phyloP scores from a whole-genome alignment of 805 yeast species.

The Lipomyces yamadae region DNA sequence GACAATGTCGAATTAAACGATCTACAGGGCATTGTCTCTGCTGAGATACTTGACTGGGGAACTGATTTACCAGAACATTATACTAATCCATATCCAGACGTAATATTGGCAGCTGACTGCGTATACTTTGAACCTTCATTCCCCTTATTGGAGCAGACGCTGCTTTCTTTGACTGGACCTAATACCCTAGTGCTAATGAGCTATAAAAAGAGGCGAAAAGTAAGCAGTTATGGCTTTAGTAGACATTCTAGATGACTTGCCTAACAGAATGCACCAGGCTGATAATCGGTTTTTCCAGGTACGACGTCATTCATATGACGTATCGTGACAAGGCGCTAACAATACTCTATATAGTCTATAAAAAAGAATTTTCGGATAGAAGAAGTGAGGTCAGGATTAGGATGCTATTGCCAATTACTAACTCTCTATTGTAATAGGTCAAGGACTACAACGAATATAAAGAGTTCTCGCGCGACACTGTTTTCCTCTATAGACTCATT shows the following conservation, averaged over 20 bases:
- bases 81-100: slow-evolving; percentile 47
- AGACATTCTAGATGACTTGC: not conserved
- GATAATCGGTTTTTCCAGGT: slow-evolving; percentile 46
- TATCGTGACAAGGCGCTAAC: not conserved
- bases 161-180: slow-evolving; percentile 50
- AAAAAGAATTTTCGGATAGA: slow-evolving; percentile 42
- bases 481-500: slow-evolving; percentile 27
- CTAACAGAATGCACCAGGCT: slow-evolving; percentile 35
- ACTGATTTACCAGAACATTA: slow-evolving; percentile 49
- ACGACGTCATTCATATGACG: not conserved
- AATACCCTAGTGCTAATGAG: slow-evolving; percentile 56
- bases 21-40: slow-evolving; percentile 47
- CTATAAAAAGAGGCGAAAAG: slow-evolving; percentile 60
- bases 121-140: slow-evolving; percentile 62
- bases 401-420: not conserved
- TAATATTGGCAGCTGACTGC: slow-evolving; percentile 64
- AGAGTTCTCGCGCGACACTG: slow-evolving; percentile 28
- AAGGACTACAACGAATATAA: slow-evolving; percentile 39
- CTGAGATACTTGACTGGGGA: slow-evolving; percentile 56
- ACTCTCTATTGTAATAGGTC: slow-evolving; percentile 31
- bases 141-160: slow-evolving; percentile 56
- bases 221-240: not conserved
- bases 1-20: slow-evolving; percentile 52
- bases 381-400: slow-evolving; percentile 38
- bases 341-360: slow-evolving; percentile 40